phyloP scores from a whole-genome alignment of 2,329 filamentous ascomycete genomes.

The Aureobasidium sp. region DNA sequence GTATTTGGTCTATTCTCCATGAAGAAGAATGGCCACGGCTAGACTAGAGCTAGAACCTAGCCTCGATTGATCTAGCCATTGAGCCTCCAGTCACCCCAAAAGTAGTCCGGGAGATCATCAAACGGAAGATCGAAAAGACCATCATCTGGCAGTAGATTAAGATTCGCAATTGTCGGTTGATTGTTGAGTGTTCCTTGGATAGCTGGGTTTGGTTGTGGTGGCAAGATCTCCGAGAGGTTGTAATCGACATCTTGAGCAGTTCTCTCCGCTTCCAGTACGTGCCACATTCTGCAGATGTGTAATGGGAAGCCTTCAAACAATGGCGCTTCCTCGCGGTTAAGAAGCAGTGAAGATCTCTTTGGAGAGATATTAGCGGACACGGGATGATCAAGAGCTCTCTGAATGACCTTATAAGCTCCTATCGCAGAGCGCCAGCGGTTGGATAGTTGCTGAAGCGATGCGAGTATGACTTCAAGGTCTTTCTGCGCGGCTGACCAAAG shows the following conservation, averaged over 20 bases:
- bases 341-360: background rate
- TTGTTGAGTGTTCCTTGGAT: background rate
- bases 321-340: background rate
- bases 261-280: background rate
- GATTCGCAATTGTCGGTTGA: background rate
- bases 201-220: background rate
- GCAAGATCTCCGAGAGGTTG: background rate
- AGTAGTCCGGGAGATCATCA: background rate
- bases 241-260: background rate
- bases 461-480: background rate
- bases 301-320: background rate
- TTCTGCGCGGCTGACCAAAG: background rate
- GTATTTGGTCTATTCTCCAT: background rate
- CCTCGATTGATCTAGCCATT: background rate
- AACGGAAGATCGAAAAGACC: background rate
- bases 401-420: background rate
- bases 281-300: background rate
- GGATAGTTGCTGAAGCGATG: background rate
- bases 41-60: background rate
- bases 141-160: background rate
- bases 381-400: background rate
- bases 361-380: background rate
- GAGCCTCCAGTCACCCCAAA: background rate
- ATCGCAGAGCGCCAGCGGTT: background rate
- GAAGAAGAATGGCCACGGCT: background rate